A percentile compares a stretch with the other conserved stretches of the same genome.
phyloP scores from a whole-genome alignment of 1,284 basidiomycete species.

The Sporisorium graminicola region DNA sequence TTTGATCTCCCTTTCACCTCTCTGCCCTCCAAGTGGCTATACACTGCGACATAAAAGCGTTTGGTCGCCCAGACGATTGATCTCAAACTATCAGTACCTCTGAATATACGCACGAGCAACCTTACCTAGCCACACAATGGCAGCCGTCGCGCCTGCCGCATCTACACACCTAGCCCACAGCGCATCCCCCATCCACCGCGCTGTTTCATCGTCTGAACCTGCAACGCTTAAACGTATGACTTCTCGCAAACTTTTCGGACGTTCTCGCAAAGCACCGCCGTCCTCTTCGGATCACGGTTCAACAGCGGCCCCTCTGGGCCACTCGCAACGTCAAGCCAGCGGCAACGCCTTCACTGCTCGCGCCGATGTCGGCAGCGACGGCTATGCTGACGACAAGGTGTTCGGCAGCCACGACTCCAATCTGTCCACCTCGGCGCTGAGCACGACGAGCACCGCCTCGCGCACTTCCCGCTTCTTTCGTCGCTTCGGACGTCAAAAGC shows the following conservation, averaged over 20 bases:
- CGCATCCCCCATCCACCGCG: background rate
- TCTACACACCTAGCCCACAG: background rate
- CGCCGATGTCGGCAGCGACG: no score
- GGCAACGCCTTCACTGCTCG: background rate
- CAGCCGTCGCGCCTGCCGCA: constrained; percentile 18
- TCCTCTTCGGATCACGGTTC: constrained; percentile 1
- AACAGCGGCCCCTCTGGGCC: background rate
- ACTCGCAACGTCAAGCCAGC: background rate
- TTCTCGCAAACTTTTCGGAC: constrained; percentile 34
- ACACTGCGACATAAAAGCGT: no score
- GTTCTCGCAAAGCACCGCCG: constrained; percentile 25
- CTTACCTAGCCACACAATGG: constrained; percentile 11
- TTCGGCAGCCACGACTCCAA: constrained; percentile 24
- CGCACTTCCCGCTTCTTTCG: constrained; percentile 39
- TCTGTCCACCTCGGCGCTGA: constrained; percentile 30
- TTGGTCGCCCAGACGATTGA: no score
- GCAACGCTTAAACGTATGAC: constrained; percentile 14
- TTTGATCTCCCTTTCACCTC: background rate
- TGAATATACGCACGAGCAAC: background rate
- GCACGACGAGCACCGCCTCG: constrained; percentile 21
- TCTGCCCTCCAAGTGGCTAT: background rate
- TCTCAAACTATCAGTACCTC: no score
- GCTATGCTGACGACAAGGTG: constrained; percentile 15
- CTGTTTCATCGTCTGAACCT: background rate
- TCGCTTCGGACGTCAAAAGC: constrained; percentile 19